phyloP scores from a whole-genome alignment of 139 green algal genomes.

The Asterochloris sp. region DNA sequence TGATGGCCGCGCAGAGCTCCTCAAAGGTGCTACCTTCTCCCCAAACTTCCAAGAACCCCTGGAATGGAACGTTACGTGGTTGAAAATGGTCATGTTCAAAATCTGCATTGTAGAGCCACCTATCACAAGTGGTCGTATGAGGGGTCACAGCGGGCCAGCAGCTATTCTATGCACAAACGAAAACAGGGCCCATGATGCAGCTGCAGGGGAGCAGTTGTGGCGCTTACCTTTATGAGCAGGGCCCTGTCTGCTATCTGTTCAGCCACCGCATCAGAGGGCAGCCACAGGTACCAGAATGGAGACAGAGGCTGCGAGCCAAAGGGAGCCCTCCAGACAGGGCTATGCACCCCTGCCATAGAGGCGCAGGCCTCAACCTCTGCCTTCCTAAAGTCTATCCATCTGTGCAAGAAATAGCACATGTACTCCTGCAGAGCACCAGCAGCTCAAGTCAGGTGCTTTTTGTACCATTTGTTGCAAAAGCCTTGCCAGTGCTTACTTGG shows the following conservation, averaged over 20 bases:
- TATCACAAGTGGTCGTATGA: not conserved
- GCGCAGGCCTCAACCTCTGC: not conserved
- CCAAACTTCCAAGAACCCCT: conserved; percentile 81
- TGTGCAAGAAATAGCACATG: conserved; percentile 16
- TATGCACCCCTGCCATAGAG: not conserved
- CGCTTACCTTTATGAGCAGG: conserved; percentile 10
- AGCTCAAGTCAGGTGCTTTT: no score
- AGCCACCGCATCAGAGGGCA: not conserved
- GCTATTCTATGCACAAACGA: not conserved
- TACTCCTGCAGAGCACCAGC: not conserved
- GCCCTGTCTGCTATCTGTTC: not conserved
- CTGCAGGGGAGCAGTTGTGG: not conserved
- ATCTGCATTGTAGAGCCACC: not conserved
- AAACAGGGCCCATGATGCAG: not conserved
- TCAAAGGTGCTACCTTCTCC: conserved; percentile 67
- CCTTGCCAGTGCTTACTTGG: no score
- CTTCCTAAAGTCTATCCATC: conserved; percentile 9
- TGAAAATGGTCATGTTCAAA: not conserved
- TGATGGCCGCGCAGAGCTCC: conserved; percentile 24
- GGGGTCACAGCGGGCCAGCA: not conserved
- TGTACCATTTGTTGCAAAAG: no score
- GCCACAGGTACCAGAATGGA: conserved; percentile 9
- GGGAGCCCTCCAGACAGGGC: not conserved
- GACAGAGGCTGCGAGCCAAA: conserved; percentile 4
- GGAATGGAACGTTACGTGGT: not conserved